phyloP scores from a whole-genome alignment of 306 rosid genomes.

The Crataegus laevigata region DNA sequence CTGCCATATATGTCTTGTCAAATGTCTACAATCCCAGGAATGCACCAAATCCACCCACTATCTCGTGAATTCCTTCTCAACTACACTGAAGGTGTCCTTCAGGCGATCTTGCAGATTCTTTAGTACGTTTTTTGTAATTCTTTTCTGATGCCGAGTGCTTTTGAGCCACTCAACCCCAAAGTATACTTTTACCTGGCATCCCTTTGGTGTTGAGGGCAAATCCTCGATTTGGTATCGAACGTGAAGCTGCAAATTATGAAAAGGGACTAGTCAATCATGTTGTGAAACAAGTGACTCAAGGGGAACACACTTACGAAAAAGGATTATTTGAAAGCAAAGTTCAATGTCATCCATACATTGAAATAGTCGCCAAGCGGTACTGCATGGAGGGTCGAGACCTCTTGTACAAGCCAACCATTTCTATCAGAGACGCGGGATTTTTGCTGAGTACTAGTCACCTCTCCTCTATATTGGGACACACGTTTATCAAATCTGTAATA shows the following conservation, averaged over 20 bases:
- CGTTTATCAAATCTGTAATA: constrained; percentile 67
- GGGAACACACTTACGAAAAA: background rate
- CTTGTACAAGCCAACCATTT: constrained; percentile 77
- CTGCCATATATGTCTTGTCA: constrained; percentile 1
- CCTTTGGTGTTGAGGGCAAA: constrained; percentile 36
- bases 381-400: constrained; percentile 82
- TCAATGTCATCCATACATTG: constrained; percentile 47
- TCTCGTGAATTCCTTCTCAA: constrained; percentile 65
- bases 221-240: constrained; percentile 77
- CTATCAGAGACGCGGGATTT: constrained; percentile 40
- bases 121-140: constrained; percentile 62
- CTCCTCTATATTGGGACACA: constrained; percentile 62
- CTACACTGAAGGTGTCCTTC: constrained; percentile 35
- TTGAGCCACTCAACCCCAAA: constrained; percentile 92
- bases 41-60: constrained; percentile 13
- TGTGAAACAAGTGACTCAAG: background rate
- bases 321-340: constrained; percentile 8
- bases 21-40: background rate
- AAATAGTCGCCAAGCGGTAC: constrained; percentile 81
- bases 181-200: constrained; percentile 52
- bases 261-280: constrained; percentile 14
- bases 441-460: constrained; percentile 82
- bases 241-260: constrained; percentile 60
- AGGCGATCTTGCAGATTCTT: constrained; percentile 46
- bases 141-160: constrained; percentile 67